Evolutionary conservation across 306 rosid genomes (phyloP).

Genomic region (Myrica gale): DNA sequence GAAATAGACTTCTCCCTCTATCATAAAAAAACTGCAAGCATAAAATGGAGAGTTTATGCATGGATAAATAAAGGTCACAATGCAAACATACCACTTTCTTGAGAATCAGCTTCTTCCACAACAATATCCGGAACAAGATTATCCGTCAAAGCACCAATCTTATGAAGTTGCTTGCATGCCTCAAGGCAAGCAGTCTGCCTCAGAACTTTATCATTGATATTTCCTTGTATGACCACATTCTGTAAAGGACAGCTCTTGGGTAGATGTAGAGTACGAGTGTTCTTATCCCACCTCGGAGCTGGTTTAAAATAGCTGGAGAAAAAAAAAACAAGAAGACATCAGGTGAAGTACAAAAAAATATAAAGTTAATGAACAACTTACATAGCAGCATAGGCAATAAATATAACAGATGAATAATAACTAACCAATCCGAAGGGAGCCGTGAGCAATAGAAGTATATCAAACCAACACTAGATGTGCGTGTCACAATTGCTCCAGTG

Average conservation of each 20-base stretch:
- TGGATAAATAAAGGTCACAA: conserved; percentile 15
- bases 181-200: conserved; percentile 80
- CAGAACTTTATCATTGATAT: conserved; percentile 28
- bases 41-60: conserved; percentile 1
- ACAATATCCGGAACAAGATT: conserved; percentile 67
- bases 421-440: conserved; percentile 85
- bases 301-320: conserved; percentile 78
- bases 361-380: conserved; percentile 15
- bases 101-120: conserved; percentile 52
- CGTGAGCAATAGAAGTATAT: conserved; percentile 76
- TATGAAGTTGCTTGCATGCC: conserved; percentile 86
- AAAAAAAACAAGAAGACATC: conserved; percentile 7
- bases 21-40: neutral
- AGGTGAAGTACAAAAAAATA: conserved; percentile 11
- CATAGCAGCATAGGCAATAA: conserved; percentile 3
- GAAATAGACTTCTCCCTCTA: neutral
- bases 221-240: conserved; percentile 43
- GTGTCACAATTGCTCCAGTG: conserved; percentile 64
- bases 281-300: conserved; percentile 66
- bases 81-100: conserved; percentile 46
- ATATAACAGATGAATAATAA: conserved; percentile 16
- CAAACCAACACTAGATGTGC: conserved; percentile 62
- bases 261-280: conserved; percentile 54
- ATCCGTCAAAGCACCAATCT: conserved; percentile 75
- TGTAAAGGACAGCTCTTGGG: conserved; percentile 78